Conservation (phyloP, 495 filamentous ascomycete genomes). For the Extremus antarcticus region DNA sequence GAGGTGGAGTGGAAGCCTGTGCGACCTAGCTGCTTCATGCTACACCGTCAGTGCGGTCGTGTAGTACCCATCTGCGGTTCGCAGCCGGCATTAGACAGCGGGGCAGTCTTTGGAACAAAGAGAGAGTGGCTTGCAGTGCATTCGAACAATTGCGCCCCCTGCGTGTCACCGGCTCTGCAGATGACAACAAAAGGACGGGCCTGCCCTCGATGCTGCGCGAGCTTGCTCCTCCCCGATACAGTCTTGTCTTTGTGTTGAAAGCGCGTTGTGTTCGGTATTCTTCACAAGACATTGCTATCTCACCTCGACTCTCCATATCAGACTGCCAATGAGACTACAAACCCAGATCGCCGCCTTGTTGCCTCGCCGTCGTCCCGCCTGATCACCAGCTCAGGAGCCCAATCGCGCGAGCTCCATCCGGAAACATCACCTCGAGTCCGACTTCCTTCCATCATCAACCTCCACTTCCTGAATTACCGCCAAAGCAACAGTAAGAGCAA, state of each 20-base stretch:
- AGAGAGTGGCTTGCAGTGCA: not conserved
- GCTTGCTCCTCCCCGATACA: too few relatives aligned
- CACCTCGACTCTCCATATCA: not conserved
- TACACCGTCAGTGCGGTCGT: not conserved
- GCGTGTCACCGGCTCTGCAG: not conserved
- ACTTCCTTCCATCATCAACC: conserved; percentile 14
- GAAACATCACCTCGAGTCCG: conserved; percentile 5
- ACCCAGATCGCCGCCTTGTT: not conserved
- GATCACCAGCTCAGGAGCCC: not conserved
- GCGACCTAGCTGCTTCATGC: not conserved
- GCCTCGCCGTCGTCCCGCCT: conserved; percentile 5
- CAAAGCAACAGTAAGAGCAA: not conserved
- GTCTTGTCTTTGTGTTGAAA: not conserved
- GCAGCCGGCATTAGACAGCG: not conserved
- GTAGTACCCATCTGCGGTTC: not conserved
- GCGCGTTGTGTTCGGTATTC: not conserved
- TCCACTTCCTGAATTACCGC: not conserved
- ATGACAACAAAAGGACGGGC: not conserved
- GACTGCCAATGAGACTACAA: not conserved
- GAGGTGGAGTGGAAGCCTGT: not conserved
- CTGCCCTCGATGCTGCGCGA: not conserved
- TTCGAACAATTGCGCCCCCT: not conserved
- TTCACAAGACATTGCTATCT: conserved; percentile 3
- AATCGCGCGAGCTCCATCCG: not conserved
- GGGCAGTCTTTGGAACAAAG: not conserved